These are phyloP conservation scores for Suillus cothurnatus DNA, from an alignment of 768 basidiomycete species.

Conservation along the genomic window DNA sequence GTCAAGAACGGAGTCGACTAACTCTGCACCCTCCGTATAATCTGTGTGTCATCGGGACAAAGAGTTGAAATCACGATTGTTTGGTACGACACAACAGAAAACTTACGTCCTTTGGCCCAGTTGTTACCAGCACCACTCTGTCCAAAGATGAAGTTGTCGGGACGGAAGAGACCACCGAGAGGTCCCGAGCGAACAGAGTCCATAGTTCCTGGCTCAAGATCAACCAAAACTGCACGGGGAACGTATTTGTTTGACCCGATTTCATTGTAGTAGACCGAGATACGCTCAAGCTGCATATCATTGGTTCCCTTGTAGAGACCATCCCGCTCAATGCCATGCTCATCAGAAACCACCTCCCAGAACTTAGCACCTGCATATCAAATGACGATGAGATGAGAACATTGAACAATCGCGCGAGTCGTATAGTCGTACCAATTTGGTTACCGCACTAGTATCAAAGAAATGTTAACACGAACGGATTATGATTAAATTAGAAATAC, in stretches of 20 bases:
- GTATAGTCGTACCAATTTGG: slow-evolving; percentile 82
- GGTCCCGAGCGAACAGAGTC: slow-evolving; percentile 90
- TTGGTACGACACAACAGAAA: neutral
- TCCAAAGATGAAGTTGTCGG: slow-evolving; percentile 98
- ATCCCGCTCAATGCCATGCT: slow-evolving; percentile 95
- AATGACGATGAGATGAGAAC: slow-evolving; percentile 21
- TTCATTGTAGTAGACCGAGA: slow-evolving; percentile 98
- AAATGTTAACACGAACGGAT: slow-evolving; percentile 30
- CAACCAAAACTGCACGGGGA: slow-evolving; percentile 95
- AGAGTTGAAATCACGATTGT: neutral
- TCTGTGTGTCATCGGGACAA: slow-evolving; percentile 31
- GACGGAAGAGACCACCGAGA: slow-evolving; percentile 90
- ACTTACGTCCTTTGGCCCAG: slow-evolving; percentile 99
- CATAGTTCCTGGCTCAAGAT: slow-evolving; percentile 98
- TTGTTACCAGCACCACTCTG: slow-evolving; percentile 99
- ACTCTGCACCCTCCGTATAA: slow-evolving; percentile 96
- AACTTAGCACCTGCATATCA: slow-evolving; percentile 76
- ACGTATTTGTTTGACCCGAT: slow-evolving; percentile 96
- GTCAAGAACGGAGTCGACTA: slow-evolving; percentile 97
- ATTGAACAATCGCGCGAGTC: slow-evolving; percentile 21
- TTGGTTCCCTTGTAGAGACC: slow-evolving; percentile 92
- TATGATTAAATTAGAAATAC: slow-evolving; percentile 2
- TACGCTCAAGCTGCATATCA: slow-evolving; percentile 95
- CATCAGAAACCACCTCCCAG: slow-evolving; percentile 98
- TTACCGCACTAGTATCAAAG: slow-evolving; percentile 81